Conservation (phyloP, 306 rosid genomes). For the Abrus pulchellus region DNA sequence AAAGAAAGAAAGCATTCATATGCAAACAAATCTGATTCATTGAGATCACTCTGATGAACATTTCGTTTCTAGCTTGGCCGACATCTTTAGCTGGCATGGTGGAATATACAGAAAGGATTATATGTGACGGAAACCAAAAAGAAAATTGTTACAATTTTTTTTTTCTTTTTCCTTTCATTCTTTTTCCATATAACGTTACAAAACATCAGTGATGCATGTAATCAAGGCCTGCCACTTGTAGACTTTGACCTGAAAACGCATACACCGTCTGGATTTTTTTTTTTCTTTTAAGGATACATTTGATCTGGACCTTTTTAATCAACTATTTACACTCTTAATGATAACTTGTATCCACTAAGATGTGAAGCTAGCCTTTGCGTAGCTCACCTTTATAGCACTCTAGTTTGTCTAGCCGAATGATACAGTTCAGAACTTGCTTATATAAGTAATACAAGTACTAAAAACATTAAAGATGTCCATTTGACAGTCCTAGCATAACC, state of each 20-base stretch:
- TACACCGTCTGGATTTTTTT: slow-evolving; percentile 19
- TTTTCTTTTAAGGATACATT: neutral
- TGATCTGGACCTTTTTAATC: slow-evolving; percentile 59
- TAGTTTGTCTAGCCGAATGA: slow-evolving; percentile 47
- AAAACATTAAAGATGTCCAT: slow-evolving; percentile 54
- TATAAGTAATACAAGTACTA: slow-evolving; percentile 56
- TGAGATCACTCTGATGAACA: slow-evolving; percentile 7
- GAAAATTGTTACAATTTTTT: slow-evolving; percentile 32
- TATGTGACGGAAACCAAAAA: slow-evolving; percentile 35
- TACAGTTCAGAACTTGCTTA: slow-evolving; percentile 55
- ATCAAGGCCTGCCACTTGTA: slow-evolving; percentile 80
- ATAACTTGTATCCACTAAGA: slow-evolving; percentile 59
- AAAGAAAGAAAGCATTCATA: neutral
- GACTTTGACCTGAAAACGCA: slow-evolving; percentile 86
- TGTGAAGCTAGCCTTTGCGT: slow-evolving; percentile 60
- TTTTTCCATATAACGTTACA: slow-evolving; percentile 60
- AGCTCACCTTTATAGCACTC: slow-evolving; percentile 60
- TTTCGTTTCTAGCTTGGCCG: slow-evolving; percentile 12
- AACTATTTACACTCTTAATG: slow-evolving; percentile 77
- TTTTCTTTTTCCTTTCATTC: neutral
- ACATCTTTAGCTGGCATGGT: slow-evolving; percentile 28
- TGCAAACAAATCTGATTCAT: slow-evolving; percentile 11
- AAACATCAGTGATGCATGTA: slow-evolving; percentile 61
- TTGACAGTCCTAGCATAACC: slow-evolving; percentile 48
- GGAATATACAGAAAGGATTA: slow-evolving; percentile 13